phyloP scores from a whole-genome alignment of 2,329 filamentous ascomycete genomes.

The Gnomoniopsis smithogilvyi region DNA sequence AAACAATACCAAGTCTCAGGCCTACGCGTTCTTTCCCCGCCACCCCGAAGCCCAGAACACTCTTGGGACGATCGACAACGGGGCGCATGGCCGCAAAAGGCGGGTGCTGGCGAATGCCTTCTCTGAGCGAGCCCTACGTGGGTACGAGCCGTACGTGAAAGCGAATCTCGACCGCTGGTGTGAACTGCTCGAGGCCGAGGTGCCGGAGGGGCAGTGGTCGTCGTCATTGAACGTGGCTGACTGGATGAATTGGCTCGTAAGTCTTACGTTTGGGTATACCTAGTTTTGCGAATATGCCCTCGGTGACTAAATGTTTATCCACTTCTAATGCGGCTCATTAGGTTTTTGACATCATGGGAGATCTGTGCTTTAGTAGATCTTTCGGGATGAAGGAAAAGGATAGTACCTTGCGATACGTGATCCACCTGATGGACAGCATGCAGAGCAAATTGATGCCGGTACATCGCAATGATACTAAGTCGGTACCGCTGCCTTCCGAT shows the following conservation, averaged over 20 bases:
- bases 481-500: background rate
- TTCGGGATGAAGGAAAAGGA: constrained; percentile 20
- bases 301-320: background rate
- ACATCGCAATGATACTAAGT: background rate
- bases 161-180: constrained; percentile 14
- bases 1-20: constrained; percentile 4
- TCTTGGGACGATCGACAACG: constrained; percentile 39
- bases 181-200: constrained; percentile 5
- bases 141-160: constrained; percentile 30
- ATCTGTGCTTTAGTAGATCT: constrained; percentile 20
- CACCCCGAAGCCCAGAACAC: constrained; percentile 28
- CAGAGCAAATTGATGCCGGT: constrained; percentile 17
- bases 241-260: constrained; percentile 9
- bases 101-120: constrained; percentile 42
- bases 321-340: background rate
- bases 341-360: constrained; percentile 14
- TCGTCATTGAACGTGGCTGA: constrained; percentile 8
- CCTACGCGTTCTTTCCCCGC: constrained; percentile 10
- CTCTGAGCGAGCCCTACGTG: constrained; percentile 38
- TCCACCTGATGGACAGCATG: constrained; percentile 7
- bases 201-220: constrained; percentile 2
- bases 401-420: constrained; percentile 7
- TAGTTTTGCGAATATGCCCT: background rate
- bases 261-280: background rate
- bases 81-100: constrained; percentile 38